Conservation (phyloP, 139 green algal genomes). For the Chlamydomonas incerta region DNA sequence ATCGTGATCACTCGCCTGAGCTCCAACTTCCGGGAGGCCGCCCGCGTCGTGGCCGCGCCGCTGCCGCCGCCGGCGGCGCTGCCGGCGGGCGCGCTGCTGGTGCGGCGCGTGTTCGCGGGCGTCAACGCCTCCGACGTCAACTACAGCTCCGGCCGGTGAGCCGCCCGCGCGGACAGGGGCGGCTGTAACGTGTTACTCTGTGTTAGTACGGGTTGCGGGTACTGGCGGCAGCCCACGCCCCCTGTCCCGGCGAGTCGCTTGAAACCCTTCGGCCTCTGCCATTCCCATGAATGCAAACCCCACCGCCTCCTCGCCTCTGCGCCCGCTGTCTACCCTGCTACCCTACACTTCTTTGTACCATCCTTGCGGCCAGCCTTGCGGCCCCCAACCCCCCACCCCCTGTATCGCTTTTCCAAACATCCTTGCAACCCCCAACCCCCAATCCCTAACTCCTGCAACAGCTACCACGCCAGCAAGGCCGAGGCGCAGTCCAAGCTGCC, state of each 20-base stretch:
- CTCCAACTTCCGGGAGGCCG: constrained; percentile 71
- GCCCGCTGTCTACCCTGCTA: too few species aligned
- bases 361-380: neutral
- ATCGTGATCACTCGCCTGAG: constrained; percentile 69
- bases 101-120: constrained; percentile 73
- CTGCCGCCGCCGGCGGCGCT: constrained; percentile 36
- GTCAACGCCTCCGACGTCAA: constrained; percentile 91
- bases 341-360: too few species aligned
- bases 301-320: too few species aligned
- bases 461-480: constrained; percentile 66
- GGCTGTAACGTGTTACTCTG: too few species aligned
- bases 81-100: constrained; percentile 63
- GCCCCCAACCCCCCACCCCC: too few species aligned
- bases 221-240: too few species aligned
- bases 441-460: neutral
- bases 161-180: too few species aligned
- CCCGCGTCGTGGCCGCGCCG: constrained; percentile 49
- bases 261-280: too few species aligned
- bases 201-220: too few species aligned
- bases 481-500: constrained; percentile 72
- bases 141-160: constrained; percentile 73
- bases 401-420: too few species aligned
- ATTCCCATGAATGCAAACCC: too few species aligned
- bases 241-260: too few species aligned
- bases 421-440: neutral